A percentile compares a stretch with the other conserved stretches of the same genome.
These are phyloP conservation scores for Gleditsia sinensis DNA, from an alignment of 306 rosid genomes.

Conservation along the genomic window DNA sequence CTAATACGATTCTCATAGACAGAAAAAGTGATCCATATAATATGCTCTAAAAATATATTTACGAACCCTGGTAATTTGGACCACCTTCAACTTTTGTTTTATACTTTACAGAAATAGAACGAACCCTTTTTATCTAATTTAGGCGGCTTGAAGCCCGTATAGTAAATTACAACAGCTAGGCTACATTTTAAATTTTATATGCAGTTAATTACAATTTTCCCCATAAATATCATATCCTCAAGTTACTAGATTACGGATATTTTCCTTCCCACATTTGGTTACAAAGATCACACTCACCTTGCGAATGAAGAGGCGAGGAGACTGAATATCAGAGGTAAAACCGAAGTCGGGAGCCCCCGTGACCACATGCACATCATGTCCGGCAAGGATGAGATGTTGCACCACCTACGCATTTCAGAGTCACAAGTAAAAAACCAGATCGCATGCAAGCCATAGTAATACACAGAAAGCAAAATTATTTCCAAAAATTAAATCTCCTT, in stretches of 20 bases:
- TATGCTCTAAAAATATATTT: neutral
- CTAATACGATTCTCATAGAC: slow-evolving; percentile 9
- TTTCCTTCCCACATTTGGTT: neutral
- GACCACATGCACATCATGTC: slow-evolving; percentile 93
- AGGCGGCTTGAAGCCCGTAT: neutral
- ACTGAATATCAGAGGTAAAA: slow-evolving; percentile 77
- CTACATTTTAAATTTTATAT: neutral
- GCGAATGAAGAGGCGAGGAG: slow-evolving; percentile 83
- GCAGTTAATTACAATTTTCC: neutral
- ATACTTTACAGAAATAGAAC: too few species aligned
- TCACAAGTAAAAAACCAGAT: slow-evolving; percentile 18
- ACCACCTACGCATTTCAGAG: slow-evolving; percentile 58
- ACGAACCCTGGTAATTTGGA: neutral
- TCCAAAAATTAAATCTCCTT: neutral
- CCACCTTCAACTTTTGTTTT: neutral
- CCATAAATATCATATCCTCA: neutral
- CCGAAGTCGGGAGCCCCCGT: slow-evolving; percentile 96
- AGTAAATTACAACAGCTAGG: too few species aligned
- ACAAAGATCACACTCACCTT: slow-evolving; percentile 48
- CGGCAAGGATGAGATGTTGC: slow-evolving; percentile 79
- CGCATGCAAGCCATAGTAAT: neutral
- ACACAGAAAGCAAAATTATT: neutral
- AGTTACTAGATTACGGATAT: neutral
- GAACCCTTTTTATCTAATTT: slow-evolving; percentile 9
- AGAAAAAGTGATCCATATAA: slow-evolving; percentile 5